Evolutionary conservation across 2,329 filamentous ascomycete genomes (phyloP), one percentile per base, ranked within the genome.

Genomic region (Neofusicoccum cordaticola): DNA sequence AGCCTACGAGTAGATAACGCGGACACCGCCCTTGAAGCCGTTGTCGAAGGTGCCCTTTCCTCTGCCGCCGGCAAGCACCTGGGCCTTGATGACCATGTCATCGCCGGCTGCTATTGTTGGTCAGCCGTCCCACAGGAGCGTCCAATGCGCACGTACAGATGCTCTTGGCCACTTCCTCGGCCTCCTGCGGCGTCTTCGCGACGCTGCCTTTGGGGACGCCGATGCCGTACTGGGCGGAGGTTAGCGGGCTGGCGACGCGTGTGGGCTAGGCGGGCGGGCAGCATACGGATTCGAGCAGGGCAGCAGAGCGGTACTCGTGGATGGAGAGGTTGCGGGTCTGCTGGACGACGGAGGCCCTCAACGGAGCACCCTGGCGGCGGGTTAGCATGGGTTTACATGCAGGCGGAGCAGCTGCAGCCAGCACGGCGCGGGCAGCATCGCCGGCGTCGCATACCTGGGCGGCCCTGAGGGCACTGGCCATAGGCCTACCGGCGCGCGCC

Each of bases 61-160:
- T 84, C 95, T 91, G 70, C 95, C 95, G 82, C 95, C 95, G 68
- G 95, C 95, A 68, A 99, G 90, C 67, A 99, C 95, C 85, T 99
- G 95, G 68, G 95, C 95, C 88, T 99, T 99, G 87, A 99, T 98
- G 73, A 99, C 95, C 88, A 97, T 94, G 80, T 99, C 95, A 78
- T 96, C 94, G 74, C 86, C 86, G 71, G 86, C 90, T 84, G 47
- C 57, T 63, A 52, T 56, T 41, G 34, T 57, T 37, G 31, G 53
- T 65, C 22, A 42, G 41, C 52, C n/a, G 51, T 56, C 42, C 56
- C 31, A n/a, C n/a, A 2, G 47, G 12, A 22, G 17, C 6, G 2
- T 19, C 42, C 56, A 60, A 60, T 60, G 12, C n/a, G 19, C 48
- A 66, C 48, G 41, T 85, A 88, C 92, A 91, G 76, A 99, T 95